Evolutionary conservation across 202 grass and related monocot species (phyloP).

Genomic region (Brachypodium distachyon): DNA sequence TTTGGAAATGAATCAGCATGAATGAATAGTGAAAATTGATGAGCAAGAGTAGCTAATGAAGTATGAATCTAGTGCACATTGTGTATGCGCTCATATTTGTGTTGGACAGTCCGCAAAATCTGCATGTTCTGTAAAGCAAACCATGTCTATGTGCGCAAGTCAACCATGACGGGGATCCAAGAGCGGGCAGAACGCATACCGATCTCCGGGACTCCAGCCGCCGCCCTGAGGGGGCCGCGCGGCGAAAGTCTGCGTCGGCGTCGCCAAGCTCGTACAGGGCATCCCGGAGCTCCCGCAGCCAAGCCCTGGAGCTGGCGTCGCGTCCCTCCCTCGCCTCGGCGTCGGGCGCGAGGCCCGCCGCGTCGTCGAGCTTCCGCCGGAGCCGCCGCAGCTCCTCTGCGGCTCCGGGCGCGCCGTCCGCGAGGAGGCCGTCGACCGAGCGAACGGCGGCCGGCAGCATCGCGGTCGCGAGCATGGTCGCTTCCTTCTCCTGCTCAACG

Average conservation of each 20-base stretch:
- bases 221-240: not conserved
- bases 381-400: conserved; percentile 29
- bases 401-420: not conserved
- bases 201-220: not conserved
- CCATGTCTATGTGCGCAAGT: not conserved
- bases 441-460: not conserved
- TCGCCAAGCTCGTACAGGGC: conserved; percentile 26
- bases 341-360: not conserved
- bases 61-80: not conserved
- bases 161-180: not conserved
- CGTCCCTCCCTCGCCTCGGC: conserved; percentile 22
- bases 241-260: conserved; percentile 3
- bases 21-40: not conserved
- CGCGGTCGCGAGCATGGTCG: conserved; percentile 25
- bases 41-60: not conserved
- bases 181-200: not conserved
- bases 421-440: not conserved
- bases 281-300: conserved; percentile 24
- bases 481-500: not conserved
- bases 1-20: not conserved
- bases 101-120: not conserved
- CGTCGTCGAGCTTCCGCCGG: not conserved
- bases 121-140: not conserved
- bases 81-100: not conserved
- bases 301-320: conserved; percentile 5